Percentiles rank a stretch among this genome's conserved stretches.
phyloP scores from a whole-genome alignment of 2,329 filamentous ascomycete genomes.

The Bimuria novae-zelandiae region DNA sequence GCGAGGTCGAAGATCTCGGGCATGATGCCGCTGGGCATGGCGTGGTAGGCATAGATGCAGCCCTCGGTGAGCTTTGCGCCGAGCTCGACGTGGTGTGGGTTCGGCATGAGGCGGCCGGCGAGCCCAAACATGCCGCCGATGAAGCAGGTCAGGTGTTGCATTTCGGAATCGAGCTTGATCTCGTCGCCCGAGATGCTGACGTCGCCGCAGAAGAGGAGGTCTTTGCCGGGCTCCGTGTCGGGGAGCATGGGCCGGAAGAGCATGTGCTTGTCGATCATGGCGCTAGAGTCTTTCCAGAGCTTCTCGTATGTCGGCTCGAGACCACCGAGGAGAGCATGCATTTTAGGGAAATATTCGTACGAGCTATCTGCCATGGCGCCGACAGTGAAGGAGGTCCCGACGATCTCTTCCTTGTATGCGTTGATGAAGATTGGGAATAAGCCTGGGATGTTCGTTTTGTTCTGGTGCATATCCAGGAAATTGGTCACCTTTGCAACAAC shows the following conservation, averaged over 20 bases:
- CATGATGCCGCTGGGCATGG: constrained; percentile 63
- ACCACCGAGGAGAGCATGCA: constrained; percentile 46
- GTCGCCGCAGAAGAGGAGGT: constrained; percentile 43
- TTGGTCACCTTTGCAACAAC: constrained; percentile 40
- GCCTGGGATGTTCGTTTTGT: constrained; percentile 40
- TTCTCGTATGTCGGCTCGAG: constrained; percentile 53
- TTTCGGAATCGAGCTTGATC: constrained; percentile 51
- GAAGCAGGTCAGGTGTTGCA: constrained; percentile 65
- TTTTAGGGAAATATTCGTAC: constrained; percentile 48
- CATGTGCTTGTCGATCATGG: constrained; percentile 52
- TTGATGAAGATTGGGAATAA: constrained; percentile 49
- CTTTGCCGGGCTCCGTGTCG: constrained; percentile 25
- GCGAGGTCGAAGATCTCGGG: constrained; percentile 61
- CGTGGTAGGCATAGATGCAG: constrained; percentile 64
- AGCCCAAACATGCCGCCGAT: constrained; percentile 66
- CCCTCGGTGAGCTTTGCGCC: constrained; percentile 64
- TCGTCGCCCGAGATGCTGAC: constrained; percentile 28
- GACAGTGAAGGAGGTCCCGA: constrained; percentile 39
- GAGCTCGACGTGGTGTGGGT: constrained; percentile 58
- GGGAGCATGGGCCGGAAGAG: constrained; percentile 54
- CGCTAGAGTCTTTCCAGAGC: constrained; percentile 59
- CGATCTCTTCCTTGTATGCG: constrained; percentile 28
- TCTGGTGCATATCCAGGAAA: constrained; percentile 37
- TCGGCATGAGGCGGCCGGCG: constrained; percentile 60
- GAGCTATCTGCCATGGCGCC: constrained; percentile 46